Evolutionary conservation across 768 basidiomycete species (phyloP).

Genomic region (Auriculariales sp.): DNA sequence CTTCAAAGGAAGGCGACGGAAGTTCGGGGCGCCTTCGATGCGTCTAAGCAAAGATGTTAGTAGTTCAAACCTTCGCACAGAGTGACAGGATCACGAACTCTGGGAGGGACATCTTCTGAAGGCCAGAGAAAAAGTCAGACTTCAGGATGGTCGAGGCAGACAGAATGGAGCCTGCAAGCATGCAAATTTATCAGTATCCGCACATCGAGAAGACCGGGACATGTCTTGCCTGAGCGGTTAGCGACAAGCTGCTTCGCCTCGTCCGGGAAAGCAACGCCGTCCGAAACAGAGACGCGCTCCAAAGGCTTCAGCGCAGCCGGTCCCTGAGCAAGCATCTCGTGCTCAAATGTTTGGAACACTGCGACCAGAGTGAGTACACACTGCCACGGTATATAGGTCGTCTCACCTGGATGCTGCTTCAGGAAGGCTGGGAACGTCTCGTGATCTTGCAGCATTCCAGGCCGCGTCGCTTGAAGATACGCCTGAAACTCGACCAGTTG

Average conservation of each 20-base stretch:
- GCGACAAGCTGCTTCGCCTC: conserved; percentile 80
- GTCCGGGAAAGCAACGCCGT: conserved; percentile 71
- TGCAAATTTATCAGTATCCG: not conserved
- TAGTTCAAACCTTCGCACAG: not conserved
- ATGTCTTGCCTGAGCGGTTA: conserved; percentile 41
- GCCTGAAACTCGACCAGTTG: conserved; percentile 81
- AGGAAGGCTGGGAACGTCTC: conserved; percentile 75
- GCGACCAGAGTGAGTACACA: not conserved
- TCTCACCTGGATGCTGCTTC: conserved; percentile 63
- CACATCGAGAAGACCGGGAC: not conserved
- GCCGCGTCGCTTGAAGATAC: conserved; percentile 66
- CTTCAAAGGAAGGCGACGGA: conserved; percentile 64
- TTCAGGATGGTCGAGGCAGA: conserved; percentile 91
- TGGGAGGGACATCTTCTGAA: conserved; percentile 93
- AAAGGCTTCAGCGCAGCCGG: conserved; percentile 70
- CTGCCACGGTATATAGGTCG: not conserved
- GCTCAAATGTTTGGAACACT: conserved; percentile 94
- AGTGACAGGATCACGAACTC: conserved; percentile 43
- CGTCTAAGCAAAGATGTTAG: conserved; percentile 22
- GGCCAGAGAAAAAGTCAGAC: conserved; percentile 82
- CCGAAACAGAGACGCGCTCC: conserved; percentile 48
- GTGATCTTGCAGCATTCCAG: conserved; percentile 63
- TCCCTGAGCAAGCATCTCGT: conserved; percentile 70
- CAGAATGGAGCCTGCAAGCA: conserved; percentile 54
- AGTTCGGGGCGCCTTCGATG: conserved; percentile 90